Percentiles rank a stretch among this genome's conserved stretches.
phyloP scores from a whole-genome alignment of 2,329 filamentous ascomycete genomes.

The Graphilbum fragrans region DNA sequence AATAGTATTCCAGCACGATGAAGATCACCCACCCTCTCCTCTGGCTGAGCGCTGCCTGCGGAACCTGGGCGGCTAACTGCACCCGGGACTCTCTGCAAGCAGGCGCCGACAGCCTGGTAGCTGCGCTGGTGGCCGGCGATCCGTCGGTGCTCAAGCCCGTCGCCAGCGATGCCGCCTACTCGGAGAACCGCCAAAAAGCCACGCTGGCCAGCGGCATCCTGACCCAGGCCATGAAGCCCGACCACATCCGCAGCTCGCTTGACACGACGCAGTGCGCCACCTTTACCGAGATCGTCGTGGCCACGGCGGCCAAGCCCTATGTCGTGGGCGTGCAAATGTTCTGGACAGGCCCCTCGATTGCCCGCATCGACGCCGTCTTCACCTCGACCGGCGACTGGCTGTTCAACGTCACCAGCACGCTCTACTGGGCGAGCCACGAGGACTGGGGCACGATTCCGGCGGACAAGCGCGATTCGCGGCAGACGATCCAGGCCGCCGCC shows the following conservation, averaged over 20 bases:
- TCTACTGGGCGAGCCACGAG: slow-evolving; percentile 19
- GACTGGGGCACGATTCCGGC: slow-evolving; percentile 17
- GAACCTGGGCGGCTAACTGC: slow-evolving; percentile 4
- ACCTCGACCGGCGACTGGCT: slow-evolving; percentile 22
- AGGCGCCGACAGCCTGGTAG: slow-evolving; percentile 5
- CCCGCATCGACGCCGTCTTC: slow-evolving; percentile 18
- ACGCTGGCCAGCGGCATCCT: slow-evolving; percentile 14
- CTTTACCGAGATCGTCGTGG: slow-evolving; percentile 26
- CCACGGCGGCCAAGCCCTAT: slow-evolving; percentile 19
- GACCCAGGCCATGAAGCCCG: slow-evolving; percentile 17
- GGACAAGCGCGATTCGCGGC: slow-evolving; percentile 14
- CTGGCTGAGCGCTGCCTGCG: too few relatives aligned
- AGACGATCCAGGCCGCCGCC: slow-evolving; percentile 16
- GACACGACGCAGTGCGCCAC: slow-evolving; percentile 23
- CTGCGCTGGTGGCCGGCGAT: slow-evolving; percentile 6
- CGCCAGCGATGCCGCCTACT: slow-evolving; percentile 5
- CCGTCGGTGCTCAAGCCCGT: slow-evolving; percentile 4
- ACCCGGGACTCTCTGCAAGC: slow-evolving; percentile 6
- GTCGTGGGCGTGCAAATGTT: slow-evolving; percentile 23
- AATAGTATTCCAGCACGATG: too few relatives aligned
- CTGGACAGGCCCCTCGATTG: slow-evolving; percentile 12
- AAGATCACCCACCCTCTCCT: too few relatives aligned
- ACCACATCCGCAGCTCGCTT: slow-evolving; percentile 19
- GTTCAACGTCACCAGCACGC: slow-evolving; percentile 22
- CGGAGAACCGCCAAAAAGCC: slow-evolving; percentile 10